Base-by-base conservation (phyloP, 768 basidiomycete species). In the Lentinula sp. region DNA sequence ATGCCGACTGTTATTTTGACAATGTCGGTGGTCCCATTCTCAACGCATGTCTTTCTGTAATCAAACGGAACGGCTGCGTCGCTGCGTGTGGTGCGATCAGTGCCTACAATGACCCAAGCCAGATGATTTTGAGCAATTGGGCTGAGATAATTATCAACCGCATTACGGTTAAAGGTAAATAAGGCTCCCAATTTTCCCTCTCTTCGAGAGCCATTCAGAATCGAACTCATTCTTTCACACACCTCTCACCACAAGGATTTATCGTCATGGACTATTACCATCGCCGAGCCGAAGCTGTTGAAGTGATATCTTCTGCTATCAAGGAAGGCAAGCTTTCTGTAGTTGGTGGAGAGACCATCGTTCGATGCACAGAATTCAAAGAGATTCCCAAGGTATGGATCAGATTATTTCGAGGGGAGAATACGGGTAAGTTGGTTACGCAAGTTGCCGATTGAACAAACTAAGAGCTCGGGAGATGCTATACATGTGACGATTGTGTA, bases 1-100 rank as follows among this genome's bases (percentile, higher is more conserved):
- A 42, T n/a, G 55, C 40, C 39, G 55, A 56, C 15, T 56, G 55
- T 31, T 56, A 56, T 40, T 54, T 54, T 15, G 53, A 54, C 31
- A 56, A 56, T 18, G 55, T 56, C 16, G 55, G 55, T 21, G 39
- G 55, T 28, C 5, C 37, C 3, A 43, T 56, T 32, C 40, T 56
- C 28, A 43, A 56, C 23, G 15, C 39, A 11, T 56, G 55, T 32
- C 55, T 56, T n/a, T 9, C 55, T 16, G 18, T 56, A 5, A 56
- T 56, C 55, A 40, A 56, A 37, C 40, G 40, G 21, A 40, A 43
- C 31, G 55, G 55, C 10, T 23, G 55, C 40, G 16, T 56, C 23
- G 55, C 40, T 28, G 55, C 55, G 4, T 56, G 55, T 42, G 55
- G 55, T 43, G 37, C 55, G 21, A 43, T 43, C 18, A 56, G 55